phyloP scores from a whole-genome alignment of 192 early-diverging fungal genomes.

The Diversispora epigaea region DNA sequence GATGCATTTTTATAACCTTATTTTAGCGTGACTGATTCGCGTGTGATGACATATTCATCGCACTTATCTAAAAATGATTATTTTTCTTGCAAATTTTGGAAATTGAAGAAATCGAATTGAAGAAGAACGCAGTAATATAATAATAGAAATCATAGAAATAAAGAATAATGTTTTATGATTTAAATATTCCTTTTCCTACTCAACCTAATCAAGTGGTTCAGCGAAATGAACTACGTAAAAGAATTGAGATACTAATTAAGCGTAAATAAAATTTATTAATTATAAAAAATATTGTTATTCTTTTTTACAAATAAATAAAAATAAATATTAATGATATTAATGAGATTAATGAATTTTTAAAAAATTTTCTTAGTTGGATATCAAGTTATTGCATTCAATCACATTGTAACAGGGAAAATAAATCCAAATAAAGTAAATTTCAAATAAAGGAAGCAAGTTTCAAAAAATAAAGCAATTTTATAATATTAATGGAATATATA shows the following conservation, averaged over 20 bases:
- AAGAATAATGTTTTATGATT: conserved; percentile 56
- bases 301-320: background rate
- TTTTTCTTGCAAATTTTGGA: too few species aligned
- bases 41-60: too few species aligned
- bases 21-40: too few species aligned
- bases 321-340: background rate
- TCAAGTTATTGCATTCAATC: conserved; percentile 56
- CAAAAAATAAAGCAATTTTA: too few species aligned
- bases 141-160: too few species aligned
- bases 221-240: conserved; percentile 45
- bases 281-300: background rate
- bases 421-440: conserved; percentile 38
- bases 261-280: conserved; percentile 35
- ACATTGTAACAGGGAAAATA: conserved; percentile 48
- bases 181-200: conserved; percentile 52
- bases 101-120: too few species aligned
- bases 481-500: too few species aligned
- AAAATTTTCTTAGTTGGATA: conserved; percentile 71
- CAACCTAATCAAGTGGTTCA: conserved; percentile 32
- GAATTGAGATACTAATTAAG: conserved; percentile 46
- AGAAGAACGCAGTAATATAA: too few species aligned
- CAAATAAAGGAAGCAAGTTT: background rate
- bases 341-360: background rate
- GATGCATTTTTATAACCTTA: too few species aligned
- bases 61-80: too few species aligned